Base-by-base conservation (phyloP, 1,139 yeast species). In the Kluyveromyces sp. region DNA sequence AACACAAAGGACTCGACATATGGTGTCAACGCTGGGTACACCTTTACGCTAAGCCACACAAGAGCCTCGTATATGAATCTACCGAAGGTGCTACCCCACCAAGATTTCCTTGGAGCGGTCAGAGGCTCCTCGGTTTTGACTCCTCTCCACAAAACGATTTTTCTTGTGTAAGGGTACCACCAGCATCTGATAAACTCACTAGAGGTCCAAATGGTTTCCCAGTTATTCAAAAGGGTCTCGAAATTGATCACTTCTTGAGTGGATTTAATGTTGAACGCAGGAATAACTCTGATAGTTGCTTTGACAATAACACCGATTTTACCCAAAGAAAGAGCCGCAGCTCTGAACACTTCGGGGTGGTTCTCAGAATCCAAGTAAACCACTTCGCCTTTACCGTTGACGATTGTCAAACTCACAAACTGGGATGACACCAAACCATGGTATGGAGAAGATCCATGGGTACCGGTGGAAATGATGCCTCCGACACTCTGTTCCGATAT, bases 121-220 rank as follows among this genome's bases (percentile, higher is more conserved):
- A 79, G 66, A 1, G 82, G 75, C 36, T 82, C 85, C 22, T 69
- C 68, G 17, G 75, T 66, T 60, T 86, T 86, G 36, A 78, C 70
- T 26, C 95, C 97, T 58, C 94, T 77, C 96, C 97, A 92, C 42
- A 88, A 69, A 30, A 88, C 80, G 68, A 95, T 86, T 56, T 82
- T 82, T 44, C 77, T 77, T 18, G 94, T 74, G 63, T 92, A 92
- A 1, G 98, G 98, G 64, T 85, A 92, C 97, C 98, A 92, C 97
- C 97, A 92, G 41, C 88, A 77, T 51, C 97, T 76, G 37, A 87
- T 82, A 57, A 80, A 92, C 66, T 92, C 98, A n/a, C 89, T 75
- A 43, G 86, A 80, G 7, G 86, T 77, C 96, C 97, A 92, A 36
- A 89, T 66, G 13, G 73, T 70, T 47, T 79, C 80, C 88, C 94